Percentiles rank a stretch among this genome's conserved stretches.
Evolutionary conservation across 306 rosid species (phyloP).

Genomic region (Glycyrrhiza uralensis): DNA sequence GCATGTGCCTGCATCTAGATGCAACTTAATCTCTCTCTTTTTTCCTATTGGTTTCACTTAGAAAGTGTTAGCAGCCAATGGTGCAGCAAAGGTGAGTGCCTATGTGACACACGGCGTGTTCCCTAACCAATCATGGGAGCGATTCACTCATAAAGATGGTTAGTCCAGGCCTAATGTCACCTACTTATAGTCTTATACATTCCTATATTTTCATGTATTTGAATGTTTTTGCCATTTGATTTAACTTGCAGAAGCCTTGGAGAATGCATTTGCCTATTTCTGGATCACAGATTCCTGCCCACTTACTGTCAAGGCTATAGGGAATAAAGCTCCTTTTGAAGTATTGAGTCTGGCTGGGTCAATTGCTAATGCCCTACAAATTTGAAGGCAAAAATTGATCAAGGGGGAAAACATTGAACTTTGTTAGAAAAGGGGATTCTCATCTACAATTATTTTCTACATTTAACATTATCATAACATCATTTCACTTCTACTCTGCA

Average conservation of each 20-base stretch:
- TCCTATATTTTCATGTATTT: not conserved
- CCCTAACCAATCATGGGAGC: conserved; percentile 80
- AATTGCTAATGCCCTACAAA: conserved; percentile 77
- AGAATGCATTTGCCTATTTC: conserved; percentile 71
- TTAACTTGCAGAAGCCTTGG: conserved; percentile 33
- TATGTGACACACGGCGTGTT: conserved; percentile 91
- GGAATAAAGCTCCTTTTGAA: conserved; percentile 78
- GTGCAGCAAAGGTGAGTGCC: conserved; percentile 91
- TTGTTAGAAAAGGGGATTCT: conserved; percentile 25
- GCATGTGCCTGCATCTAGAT: not conserved
- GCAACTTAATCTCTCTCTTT: not conserved
- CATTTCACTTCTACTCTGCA: not conserved
- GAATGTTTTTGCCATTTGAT: conserved; percentile 11
- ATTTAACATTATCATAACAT: conserved; percentile 5
- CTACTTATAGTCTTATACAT: not conserved
- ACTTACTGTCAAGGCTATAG: conserved; percentile 68
- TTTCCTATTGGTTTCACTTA: conserved; percentile 26
- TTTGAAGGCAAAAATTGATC: conserved; percentile 34
- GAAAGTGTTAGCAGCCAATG: conserved; percentile 88
- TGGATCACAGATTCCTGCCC: conserved; percentile 99
- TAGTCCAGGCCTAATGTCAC: conserved; percentile 14
- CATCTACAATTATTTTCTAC: not conserved
- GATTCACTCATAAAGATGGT: conserved; percentile 72
- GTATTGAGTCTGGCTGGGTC: conserved; percentile 87
- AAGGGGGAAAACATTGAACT: not conserved